phyloP scores from a whole-genome alignment of 1,139 yeast species.

The Arxiozyma slooffiae region DNA sequence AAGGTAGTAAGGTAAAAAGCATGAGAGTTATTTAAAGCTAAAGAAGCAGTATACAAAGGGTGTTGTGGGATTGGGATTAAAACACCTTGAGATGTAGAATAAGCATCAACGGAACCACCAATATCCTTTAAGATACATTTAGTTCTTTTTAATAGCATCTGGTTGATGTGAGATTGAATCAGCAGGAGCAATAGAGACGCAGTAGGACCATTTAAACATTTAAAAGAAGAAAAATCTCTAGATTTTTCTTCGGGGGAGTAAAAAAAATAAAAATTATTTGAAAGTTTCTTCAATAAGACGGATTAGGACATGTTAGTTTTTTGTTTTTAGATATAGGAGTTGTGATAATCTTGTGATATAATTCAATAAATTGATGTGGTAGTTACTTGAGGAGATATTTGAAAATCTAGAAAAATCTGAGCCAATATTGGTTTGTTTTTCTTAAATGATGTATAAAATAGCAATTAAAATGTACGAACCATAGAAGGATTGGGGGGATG shows the following conservation, averaged over 20 bases:
- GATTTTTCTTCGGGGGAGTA: neutral
- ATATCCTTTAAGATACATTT: conserved; percentile 45
- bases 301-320: neutral
- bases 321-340: neutral
- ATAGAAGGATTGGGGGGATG: too few species aligned
- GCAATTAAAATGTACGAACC: too few species aligned
- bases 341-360: neutral
- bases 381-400: neutral
- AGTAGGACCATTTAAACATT: neutral
- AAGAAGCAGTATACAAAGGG: conserved; percentile 88
- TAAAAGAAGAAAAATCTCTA: neutral
- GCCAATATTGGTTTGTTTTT: too few species aligned
- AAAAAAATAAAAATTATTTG: neutral
- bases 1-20: conserved; percentile 82
- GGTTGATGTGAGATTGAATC: conserved; percentile 34
- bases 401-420: neutral
- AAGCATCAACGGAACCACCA: conserved; percentile 81
- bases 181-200: conserved; percentile 1
- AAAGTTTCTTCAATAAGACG: neutral
- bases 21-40: conserved; percentile 70
- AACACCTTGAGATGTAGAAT: conserved; percentile 89
- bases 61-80: conserved; percentile 96
- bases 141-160: conserved; percentile 73
- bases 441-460: too few species aligned
- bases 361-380: neutral